Evolutionary conservation across 169 alveolate species (phyloP).

Genomic region (Eimeria falciformis): DNA sequence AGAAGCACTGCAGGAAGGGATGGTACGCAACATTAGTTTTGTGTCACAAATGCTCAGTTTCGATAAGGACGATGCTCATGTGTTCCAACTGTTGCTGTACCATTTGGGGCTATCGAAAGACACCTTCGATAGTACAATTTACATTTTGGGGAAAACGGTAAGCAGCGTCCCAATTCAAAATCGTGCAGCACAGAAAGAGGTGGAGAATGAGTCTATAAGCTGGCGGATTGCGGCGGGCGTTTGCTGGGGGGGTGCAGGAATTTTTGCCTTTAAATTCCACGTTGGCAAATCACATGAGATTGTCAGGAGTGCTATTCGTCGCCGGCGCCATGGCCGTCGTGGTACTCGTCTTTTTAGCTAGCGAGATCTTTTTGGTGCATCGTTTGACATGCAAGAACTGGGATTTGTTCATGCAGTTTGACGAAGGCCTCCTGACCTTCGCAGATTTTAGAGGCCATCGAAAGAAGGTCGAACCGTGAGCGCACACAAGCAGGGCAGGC

Average conservation of each 20-base stretch:
- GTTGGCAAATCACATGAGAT: neutral
- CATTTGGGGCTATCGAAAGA: constrained; percentile 55
- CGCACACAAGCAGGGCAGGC: no score
- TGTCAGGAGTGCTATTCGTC: neutral
- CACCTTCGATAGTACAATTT: constrained; percentile 80
- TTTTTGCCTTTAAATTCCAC: constrained; percentile 1
- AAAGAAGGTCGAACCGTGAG: neutral
- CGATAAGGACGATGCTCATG: constrained; percentile 79
- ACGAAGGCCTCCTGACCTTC: neutral
- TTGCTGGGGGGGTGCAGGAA: neutral
- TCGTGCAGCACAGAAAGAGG: no score
- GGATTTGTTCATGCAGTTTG: neutral
- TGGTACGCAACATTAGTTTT: no score
- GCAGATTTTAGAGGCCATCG: neutral
- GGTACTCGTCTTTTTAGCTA: neutral
- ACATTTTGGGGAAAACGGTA: constrained; percentile 79
- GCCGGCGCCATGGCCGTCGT: neutral
- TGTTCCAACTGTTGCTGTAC: constrained; percentile 72
- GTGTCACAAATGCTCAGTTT: constrained; percentile 52
- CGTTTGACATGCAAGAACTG: constrained; percentile 1
- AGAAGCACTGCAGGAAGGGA: no score
- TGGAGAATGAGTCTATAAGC: no score
- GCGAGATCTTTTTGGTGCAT: constrained; percentile 14
- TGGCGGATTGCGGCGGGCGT: no score
- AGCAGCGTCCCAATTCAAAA: no score